These are phyloP conservation scores for Aspergillus aculeatus DNA, from an alignment of 2,329 filamentous ascomycete species.

Conservation along the genomic window DNA sequence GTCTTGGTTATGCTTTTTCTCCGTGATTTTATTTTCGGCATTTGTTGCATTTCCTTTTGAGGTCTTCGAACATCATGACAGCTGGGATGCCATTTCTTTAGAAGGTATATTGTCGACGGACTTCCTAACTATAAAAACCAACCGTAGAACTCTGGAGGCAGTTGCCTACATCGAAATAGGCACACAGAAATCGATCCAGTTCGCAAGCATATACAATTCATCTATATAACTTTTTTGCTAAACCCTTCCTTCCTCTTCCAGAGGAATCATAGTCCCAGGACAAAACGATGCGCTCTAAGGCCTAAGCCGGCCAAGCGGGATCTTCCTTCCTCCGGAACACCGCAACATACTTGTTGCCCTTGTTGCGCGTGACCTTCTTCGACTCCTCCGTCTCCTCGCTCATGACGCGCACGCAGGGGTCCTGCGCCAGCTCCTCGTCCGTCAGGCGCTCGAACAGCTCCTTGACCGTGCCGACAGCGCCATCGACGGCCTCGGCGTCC, in stretches of 20 bases:
- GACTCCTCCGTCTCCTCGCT: constrained; percentile 86
- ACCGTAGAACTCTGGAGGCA: no score
- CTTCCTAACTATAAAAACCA: no score
- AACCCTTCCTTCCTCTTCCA: not conserved
- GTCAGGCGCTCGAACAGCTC: constrained; percentile 72
- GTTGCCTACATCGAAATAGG: no score
- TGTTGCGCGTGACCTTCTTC: constrained; percentile 91
- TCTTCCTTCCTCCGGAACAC: constrained; percentile 79
- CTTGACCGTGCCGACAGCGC: constrained; percentile 74
- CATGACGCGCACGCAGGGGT: constrained; percentile 63
- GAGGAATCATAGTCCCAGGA: no score
- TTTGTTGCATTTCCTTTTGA: not conserved
- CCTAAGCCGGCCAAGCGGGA: constrained; percentile 62
- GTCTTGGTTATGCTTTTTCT: not conserved
- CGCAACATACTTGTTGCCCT: constrained; percentile 86
- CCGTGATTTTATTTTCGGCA: not conserved
- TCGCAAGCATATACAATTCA: not conserved
- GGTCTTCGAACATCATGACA: not conserved
- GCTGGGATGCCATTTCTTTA: not conserved
- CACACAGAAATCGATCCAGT: not conserved
- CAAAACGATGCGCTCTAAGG: no score
- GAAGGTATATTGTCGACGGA: no score
- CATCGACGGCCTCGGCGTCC: constrained; percentile 60
- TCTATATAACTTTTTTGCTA: not conserved
- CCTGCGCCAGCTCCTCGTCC: constrained; percentile 54